Conservation (phyloP, 257 asterid species). For the Nicotiana tomentosiformis region DNA sequence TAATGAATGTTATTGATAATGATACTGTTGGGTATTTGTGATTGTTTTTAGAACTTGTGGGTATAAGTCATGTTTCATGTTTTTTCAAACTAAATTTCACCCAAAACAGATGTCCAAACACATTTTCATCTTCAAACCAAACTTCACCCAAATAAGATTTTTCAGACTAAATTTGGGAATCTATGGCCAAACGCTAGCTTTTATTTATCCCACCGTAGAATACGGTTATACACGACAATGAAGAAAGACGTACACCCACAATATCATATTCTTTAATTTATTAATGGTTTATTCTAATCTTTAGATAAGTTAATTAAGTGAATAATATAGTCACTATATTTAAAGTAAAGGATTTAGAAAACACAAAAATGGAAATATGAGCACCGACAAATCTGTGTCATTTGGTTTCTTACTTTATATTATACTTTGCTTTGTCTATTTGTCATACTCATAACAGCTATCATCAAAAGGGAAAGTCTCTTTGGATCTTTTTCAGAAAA, state of each 20-base stretch:
- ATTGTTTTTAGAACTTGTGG: too few species aligned
- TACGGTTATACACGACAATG: neutral
- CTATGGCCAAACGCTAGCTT: too few species aligned
- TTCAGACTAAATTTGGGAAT: too few species aligned
- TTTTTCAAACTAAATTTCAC: too few species aligned
- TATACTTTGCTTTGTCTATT: neutral
- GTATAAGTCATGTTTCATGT: too few species aligned
- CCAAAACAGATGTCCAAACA: too few species aligned
- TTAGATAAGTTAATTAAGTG: neutral
- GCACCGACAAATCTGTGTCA: neutral
- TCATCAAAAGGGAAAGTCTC: neutral
- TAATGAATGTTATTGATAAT: too few species aligned
- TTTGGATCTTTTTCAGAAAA: neutral
- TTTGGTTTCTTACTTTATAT: neutral
- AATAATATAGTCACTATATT: neutral
- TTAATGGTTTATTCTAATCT: neutral
- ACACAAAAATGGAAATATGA: neutral
- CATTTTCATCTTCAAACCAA: too few species aligned
- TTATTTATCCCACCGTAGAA: too few species aligned
- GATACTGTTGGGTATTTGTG: too few species aligned
- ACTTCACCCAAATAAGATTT: too few species aligned
- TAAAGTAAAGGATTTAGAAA: neutral
- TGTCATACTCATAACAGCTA: neutral
- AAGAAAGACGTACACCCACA: neutral
- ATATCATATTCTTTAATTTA: neutral